Percentiles rank a stretch among this genome's conserved stretches.
phyloP scores from a whole-genome alignment of 495 filamentous ascomycete species.

The Aspergillus incahuasiensis region DNA sequence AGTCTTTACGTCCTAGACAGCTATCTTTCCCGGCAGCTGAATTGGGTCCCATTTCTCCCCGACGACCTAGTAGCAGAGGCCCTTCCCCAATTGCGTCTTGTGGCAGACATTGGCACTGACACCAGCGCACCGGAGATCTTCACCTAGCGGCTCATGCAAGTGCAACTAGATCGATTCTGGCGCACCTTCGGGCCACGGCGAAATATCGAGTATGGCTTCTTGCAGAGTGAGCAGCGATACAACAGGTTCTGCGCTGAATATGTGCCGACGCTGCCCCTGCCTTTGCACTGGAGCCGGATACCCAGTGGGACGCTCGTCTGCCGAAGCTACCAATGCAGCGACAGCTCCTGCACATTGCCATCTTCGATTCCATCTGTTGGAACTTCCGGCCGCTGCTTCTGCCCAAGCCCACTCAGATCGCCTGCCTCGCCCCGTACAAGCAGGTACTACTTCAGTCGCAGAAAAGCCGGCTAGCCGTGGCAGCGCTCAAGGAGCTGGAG shows the following conservation, averaged over 20 bases:
- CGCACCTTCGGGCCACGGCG: neutral
- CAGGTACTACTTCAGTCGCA: constrained; percentile 16
- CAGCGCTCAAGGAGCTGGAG: constrained; percentile 10
- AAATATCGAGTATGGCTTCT: constrained; percentile 12
- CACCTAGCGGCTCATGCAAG: constrained; percentile 23
- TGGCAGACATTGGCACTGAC: neutral
- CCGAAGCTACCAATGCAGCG: constrained; percentile 21
- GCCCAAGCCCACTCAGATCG: constrained; percentile 3
- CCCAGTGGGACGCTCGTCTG: constrained; percentile 19
- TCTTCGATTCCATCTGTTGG: constrained; percentile 24
- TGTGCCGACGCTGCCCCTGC: constrained; percentile 16
- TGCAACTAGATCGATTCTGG: constrained; percentile 22
- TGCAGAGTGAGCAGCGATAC: constrained; percentile 20
- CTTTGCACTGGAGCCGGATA: constrained; percentile 19
- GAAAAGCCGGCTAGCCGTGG: constrained; percentile 15
- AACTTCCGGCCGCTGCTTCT: constrained; percentile 22
- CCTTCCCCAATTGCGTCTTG: neutral
- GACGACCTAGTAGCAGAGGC: neutral
- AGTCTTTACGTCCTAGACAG: constrained; percentile 26
- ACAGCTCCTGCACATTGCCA: constrained; percentile 22
- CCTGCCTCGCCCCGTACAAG: constrained; percentile 16
- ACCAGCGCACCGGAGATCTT: constrained; percentile 2
- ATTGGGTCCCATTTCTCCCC: neutral
- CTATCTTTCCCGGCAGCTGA: constrained; percentile 6
- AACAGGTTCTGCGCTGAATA: constrained; percentile 22